Conservation (phyloP, 192 early-diverging fungal genomes). For the Cetraspora pellucida region DNA sequence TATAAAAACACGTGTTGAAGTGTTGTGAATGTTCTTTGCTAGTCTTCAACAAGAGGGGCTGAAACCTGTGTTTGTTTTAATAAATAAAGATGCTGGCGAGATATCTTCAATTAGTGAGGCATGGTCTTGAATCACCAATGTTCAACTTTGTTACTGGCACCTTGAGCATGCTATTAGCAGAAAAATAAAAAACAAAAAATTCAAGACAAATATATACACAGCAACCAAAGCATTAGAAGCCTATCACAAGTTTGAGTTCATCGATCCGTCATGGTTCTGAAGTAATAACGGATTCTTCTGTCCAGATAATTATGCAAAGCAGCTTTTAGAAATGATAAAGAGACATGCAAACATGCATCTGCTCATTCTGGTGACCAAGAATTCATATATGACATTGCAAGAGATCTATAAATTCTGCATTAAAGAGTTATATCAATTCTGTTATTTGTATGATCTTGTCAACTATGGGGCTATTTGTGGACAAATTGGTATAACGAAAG, state of each 20-base stretch:
- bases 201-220: neutral
- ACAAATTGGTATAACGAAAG: conserved; percentile 7
- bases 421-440: conserved; percentile 7
- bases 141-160: conserved; percentile 18
- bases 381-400: neutral
- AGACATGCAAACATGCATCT: conserved; percentile 6
- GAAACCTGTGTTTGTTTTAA: neutral
- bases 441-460: neutral
- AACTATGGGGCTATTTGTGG: conserved; percentile 11
- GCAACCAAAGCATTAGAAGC: neutral
- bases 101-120: neutral
- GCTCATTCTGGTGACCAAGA: neutral
- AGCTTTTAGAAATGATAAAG: conserved; percentile 17
- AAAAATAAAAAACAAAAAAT: conserved; percentile 1
- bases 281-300: neutral
- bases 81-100: conserved; percentile 14
- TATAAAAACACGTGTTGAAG: neutral
- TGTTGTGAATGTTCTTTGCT: neutral
- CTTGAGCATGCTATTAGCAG: conserved; percentile 1
- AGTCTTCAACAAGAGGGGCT: neutral
- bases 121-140: neutral
- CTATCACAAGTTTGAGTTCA: conserved; percentile 18
- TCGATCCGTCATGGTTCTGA: neutral
- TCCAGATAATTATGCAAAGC: neutral
- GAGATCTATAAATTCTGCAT: neutral